Evolutionary conservation across 2,329 filamentous ascomycete genomes (phyloP).

Genomic region (Aspergillus alliaceus): DNA sequence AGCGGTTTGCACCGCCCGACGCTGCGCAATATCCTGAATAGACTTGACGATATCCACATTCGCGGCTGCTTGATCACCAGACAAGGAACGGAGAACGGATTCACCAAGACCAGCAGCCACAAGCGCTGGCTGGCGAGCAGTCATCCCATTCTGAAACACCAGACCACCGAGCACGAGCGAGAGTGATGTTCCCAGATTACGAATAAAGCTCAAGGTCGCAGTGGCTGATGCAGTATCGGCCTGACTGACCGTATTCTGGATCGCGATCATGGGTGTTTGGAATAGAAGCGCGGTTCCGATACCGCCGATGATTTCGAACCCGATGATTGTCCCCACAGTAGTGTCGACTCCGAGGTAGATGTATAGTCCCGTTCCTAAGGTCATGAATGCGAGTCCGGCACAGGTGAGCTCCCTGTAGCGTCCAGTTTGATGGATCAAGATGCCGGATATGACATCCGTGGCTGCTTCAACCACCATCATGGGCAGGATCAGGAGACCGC

Average conservation of each 20-base stretch:
- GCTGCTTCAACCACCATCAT: slow-evolving; percentile 13
- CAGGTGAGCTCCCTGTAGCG: slow-evolving; percentile 28
- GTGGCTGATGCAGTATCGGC: slow-evolving; percentile 53
- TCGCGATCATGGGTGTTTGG: slow-evolving; percentile 55
- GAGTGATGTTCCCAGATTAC: slow-evolving; percentile 67
- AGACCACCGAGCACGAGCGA: slow-evolving; percentile 74
- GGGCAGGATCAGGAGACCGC: slow-evolving; percentile 27
- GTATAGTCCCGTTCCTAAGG: slow-evolving; percentile 25
- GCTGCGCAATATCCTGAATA: slow-evolving; percentile 38
- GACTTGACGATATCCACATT: slow-evolving; percentile 45
- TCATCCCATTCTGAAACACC: slow-evolving; percentile 66
- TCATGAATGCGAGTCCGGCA: slow-evolving; percentile 23
- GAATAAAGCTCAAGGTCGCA: slow-evolving; percentile 55
- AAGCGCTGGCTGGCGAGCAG: slow-evolving; percentile 35
- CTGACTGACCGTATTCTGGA: slow-evolving; percentile 55
- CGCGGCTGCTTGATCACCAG: slow-evolving; percentile 45
- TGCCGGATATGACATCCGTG: slow-evolving; percentile 20
- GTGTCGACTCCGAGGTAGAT: slow-evolving; percentile 24
- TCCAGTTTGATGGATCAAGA: slow-evolving; percentile 24
- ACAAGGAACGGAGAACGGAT: slow-evolving; percentile 26
- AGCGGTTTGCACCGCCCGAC: slow-evolving; percentile 41
- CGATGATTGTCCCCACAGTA: slow-evolving; percentile 19
- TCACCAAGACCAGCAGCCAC: slow-evolving; percentile 49
- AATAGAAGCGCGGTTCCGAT: slow-evolving; percentile 45
- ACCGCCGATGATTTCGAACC: slow-evolving; percentile 23